These are phyloP conservation scores for Salix purpurea DNA, from an alignment of 345 rosid species.

Conservation along the genomic window DNA sequence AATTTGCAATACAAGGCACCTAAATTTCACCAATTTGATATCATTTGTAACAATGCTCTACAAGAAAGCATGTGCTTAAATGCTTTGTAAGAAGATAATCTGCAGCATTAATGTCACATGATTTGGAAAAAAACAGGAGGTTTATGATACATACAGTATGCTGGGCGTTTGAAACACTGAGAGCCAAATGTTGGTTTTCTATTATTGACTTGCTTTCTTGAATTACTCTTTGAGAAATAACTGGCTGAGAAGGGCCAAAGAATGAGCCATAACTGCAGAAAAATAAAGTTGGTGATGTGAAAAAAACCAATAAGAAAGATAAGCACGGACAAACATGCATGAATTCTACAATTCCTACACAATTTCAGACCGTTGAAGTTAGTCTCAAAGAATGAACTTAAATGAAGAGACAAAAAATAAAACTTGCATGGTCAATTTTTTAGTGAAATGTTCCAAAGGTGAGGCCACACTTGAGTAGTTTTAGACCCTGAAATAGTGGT, in stretches of 20 bases:
- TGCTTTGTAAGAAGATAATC: neutral
- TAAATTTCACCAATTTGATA: neutral
- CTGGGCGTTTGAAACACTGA: slow-evolving; percentile 28
- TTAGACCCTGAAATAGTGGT: neutral
- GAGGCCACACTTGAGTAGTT: neutral
- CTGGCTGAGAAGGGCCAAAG: slow-evolving; percentile 91
- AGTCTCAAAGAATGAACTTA: neutral
- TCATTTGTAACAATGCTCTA: neutral
- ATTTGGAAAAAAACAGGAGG: neutral
- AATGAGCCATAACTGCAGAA: slow-evolving; percentile 81
- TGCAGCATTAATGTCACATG: neutral
- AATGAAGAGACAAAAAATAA: neutral
- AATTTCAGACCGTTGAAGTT: neutral
- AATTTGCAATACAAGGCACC: neutral
- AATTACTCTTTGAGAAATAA: slow-evolving; percentile 84
- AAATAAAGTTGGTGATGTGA: neutral
- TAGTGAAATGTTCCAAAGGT: neutral
- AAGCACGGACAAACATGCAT: neutral
- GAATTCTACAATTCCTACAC: neutral
- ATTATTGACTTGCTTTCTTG: slow-evolving; percentile 91
- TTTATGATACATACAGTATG: slow-evolving; percentile 38
- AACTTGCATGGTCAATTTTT: neutral
- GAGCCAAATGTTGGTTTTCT: slow-evolving; percentile 58
- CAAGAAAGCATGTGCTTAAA: neutral
- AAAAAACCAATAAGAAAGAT: slow-evolving; percentile 4